phyloP scores from a whole-genome alignment of 495 filamentous ascomycete species.

The Aspergillus conjunctus region DNA sequence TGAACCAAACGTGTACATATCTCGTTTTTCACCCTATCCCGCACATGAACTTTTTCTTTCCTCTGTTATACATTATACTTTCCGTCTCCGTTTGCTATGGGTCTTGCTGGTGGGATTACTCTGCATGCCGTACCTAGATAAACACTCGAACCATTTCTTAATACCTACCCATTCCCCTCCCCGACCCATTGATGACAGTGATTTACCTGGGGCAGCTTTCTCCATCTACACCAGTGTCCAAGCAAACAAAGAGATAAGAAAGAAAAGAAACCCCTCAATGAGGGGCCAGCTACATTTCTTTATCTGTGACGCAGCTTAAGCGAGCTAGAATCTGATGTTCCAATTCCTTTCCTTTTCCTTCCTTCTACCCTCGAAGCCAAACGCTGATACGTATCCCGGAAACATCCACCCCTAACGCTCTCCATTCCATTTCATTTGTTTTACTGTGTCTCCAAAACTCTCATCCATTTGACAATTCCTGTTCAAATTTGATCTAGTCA shows the following conservation, averaged over 20 bases:
- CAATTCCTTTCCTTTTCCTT: background rate
- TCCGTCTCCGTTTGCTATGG: slow-evolving; percentile 13
- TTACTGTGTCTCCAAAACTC: no score
- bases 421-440: no score
- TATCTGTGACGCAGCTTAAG: slow-evolving; percentile 26
- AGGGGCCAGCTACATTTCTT: slow-evolving; percentile 11
- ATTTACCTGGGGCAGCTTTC: slow-evolving; percentile 18
- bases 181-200: slow-evolving; percentile 24
- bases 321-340: slow-evolving; percentile 25
- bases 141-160: slow-evolving; percentile 3
- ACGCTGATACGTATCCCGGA: no score
- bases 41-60: slow-evolving; percentile 28
- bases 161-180: slow-evolving; percentile 8
- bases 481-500: no score
- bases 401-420: no score
- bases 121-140: slow-evolving; percentile 18
- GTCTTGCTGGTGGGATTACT: slow-evolving; percentile 23
- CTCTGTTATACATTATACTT: slow-evolving; percentile 25
- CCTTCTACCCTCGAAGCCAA: no score
- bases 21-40: slow-evolving; percentile 14
- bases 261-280: slow-evolving; percentile 10
- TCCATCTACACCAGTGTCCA: slow-evolving; percentile 7
- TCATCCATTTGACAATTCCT: no score
- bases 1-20: slow-evolving; percentile 29
- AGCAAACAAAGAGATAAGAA: background rate